A percentile compares a stretch with the other conserved stretches of the same genome.
phyloP scores from a whole-genome alignment of 352 stramenopile species.

The Plasmopara muralis region DNA sequence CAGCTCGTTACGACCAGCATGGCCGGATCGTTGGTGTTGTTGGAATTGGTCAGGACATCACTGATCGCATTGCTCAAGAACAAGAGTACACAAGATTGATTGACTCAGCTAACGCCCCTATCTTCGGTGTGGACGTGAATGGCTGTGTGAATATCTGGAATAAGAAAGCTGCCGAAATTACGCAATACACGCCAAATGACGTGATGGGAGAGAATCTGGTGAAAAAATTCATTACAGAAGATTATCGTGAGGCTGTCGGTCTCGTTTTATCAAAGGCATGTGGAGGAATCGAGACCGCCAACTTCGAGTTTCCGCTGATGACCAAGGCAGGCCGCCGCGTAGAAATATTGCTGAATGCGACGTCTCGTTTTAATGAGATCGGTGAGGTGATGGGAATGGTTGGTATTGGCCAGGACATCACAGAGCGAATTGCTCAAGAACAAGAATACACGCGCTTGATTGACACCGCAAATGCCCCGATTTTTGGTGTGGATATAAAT shows the following conservation, averaged over 20 bases:
- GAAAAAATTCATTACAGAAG: slow-evolving; percentile 20
- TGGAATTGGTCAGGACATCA: slow-evolving; percentile 74
- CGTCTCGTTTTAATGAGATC: too few species aligned
- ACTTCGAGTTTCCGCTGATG: neutral
- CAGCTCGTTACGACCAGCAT: slow-evolving; percentile 53
- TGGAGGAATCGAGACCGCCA: slow-evolving; percentile 22
- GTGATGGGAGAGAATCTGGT: slow-evolving; percentile 37
- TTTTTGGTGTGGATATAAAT: neutral
- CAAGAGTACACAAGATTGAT: slow-evolving; percentile 42
- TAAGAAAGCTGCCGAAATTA: slow-evolving; percentile 56
- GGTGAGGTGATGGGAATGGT: too few species aligned
- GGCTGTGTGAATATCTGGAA: slow-evolving; percentile 78
- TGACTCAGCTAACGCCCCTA: slow-evolving; percentile 54
- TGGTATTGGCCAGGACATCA: too few species aligned
- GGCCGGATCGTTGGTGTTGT: slow-evolving; percentile 59
- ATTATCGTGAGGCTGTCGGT: slow-evolving; percentile 13
- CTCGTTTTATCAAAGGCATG: slow-evolving; percentile 13
- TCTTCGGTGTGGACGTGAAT: slow-evolving; percentile 67
- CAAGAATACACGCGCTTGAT: neutral
- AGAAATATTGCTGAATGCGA: too few species aligned
- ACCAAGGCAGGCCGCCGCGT: too few species aligned
- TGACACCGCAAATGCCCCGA: neutral
- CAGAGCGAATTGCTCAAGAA: too few species aligned
- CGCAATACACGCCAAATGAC: slow-evolving; percentile 34
- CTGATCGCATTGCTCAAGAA: slow-evolving; percentile 15